Conservation (phyloP, 2,329 filamentous ascomycete species). For the Biscogniauxia mediterranea region DNA sequence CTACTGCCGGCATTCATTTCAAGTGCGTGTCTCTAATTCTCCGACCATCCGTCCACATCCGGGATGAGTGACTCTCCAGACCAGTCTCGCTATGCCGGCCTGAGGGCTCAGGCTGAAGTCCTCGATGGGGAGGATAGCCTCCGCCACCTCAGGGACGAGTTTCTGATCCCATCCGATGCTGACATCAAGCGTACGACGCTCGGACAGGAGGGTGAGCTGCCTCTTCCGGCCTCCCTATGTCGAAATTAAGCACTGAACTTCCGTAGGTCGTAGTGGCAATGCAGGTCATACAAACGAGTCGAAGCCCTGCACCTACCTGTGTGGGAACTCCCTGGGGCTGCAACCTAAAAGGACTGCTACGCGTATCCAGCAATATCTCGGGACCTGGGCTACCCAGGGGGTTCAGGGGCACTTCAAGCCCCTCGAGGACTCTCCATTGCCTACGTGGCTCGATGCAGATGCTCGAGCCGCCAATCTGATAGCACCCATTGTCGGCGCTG, state of each 20-base stretch:
- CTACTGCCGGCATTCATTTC: background rate
- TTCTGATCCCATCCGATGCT: constrained; percentile 30
- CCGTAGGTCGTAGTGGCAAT: constrained; percentile 26
- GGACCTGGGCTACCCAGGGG: constrained; percentile 73
- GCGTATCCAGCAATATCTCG: constrained; percentile 67
- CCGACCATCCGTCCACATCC: background rate
- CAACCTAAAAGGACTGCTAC: constrained; percentile 65
- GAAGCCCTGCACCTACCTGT: constrained; percentile 62
- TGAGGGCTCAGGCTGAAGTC: constrained; percentile 29
- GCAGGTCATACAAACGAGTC: constrained; percentile 25
- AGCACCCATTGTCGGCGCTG: constrained; percentile 69
- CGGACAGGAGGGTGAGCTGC: constrained; percentile 23
- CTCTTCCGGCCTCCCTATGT: constrained; percentile 13
- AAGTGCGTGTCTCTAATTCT: background rate
- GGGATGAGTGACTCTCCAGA: constrained; percentile 23
- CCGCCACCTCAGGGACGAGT: constrained; percentile 29
- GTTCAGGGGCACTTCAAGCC: constrained; percentile 75
- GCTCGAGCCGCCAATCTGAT: constrained; percentile 63
- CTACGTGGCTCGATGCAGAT: constrained; percentile 70
- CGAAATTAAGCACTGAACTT: constrained; percentile 21
- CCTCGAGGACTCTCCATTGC: constrained; percentile 58
- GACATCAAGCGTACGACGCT: constrained; percentile 32
- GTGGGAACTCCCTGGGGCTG: constrained; percentile 75
- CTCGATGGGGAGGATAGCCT: constrained; percentile 30
- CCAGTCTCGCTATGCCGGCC: constrained; percentile 22